Base-by-base conservation (phyloP, 192 early-diverging fungal genomes). In the Linnemannia schmuckeri region DNA sequence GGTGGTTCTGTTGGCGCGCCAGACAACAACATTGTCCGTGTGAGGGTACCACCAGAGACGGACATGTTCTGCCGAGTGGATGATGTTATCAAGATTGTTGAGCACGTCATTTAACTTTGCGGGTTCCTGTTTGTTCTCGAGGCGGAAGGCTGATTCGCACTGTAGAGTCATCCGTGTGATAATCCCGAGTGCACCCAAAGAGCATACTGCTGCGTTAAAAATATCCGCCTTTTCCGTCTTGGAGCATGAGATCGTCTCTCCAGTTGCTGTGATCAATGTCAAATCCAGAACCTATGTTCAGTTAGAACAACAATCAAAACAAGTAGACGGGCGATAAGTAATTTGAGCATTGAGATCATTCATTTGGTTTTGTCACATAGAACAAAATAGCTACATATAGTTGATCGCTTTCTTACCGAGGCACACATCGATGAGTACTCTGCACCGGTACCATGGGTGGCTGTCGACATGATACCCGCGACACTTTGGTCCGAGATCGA, bases 11-110 rank as follows among this genome's bases (percentile, higher is more conserved):
- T 94, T 94, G 38, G 93, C 92, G 0, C 90, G 90, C 94, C 94
- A 96, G 13, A 95, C 89, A 24, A 94, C 92, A 13, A 92, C 91
- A 69, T 92, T 88, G 71, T 96, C 92, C 12, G 93, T 94, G 63
- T 96, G 93, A 37, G 95, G 94, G 75, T 93, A 96, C 93, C 94
- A 96, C 93, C 94, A 94, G 15, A 96, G 78, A n/a, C 94, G 92
- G 27, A 94, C 92, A 79, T 96, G 94, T 82, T 96, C 93, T 15
- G 95, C 93, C 12, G 94, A 94, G 30, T 90, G 78, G 17, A 93
- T 89, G 3, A 95, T 85, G 6, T 22, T 54, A 44, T 83, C 78
- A 37, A 95, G 87, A 68, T 93, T 82, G 41, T 91, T 75, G 35
- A 95, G 74, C 12, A 93, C 88, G n/a, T 90, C 72, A 42, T 92